Evolutionary conservation across 73 alveolate species (phyloP).

Genomic region (Blepharisma stoltei): DNA sequence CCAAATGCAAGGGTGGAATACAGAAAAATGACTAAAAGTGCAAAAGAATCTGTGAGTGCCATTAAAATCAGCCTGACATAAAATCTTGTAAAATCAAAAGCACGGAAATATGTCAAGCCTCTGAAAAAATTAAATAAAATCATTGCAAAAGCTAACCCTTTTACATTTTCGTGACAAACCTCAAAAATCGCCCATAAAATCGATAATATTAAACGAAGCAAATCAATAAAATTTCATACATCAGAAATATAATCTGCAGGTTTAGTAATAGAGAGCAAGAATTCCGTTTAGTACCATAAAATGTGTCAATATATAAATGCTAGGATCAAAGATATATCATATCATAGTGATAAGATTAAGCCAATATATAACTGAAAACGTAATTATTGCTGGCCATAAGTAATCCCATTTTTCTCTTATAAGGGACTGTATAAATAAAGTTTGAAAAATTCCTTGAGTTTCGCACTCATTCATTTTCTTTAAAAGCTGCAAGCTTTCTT

Average conservation of each 20-base stretch:
- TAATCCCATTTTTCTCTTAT: neutral
- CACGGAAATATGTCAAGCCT: conserved; percentile 20
- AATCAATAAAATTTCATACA: neutral
- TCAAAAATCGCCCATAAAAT: neutral
- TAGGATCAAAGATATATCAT: neutral
- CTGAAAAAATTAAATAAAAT: conserved; percentile 1
- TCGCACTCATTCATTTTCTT: neutral
- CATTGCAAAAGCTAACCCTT: neutral
- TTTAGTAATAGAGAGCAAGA: neutral
- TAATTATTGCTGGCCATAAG: neutral
- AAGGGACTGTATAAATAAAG: neutral
- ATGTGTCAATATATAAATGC: neutral
- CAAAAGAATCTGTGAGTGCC: neutral
- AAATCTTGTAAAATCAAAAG: conserved; percentile 10
- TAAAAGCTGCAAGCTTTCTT: neutral
- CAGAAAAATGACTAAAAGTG: neutral
- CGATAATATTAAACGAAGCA: neutral
- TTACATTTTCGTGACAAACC: neutral
- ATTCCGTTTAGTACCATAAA: neutral
- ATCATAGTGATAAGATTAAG: neutral
- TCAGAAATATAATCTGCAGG: neutral
- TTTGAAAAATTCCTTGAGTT: neutral
- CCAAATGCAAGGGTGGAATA: conserved; percentile 27
- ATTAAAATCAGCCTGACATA: neutral
- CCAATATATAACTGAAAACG: neutral